phyloP scores from a whole-genome alignment of 805 yeast genomes.

The Candida michaelii region DNA sequence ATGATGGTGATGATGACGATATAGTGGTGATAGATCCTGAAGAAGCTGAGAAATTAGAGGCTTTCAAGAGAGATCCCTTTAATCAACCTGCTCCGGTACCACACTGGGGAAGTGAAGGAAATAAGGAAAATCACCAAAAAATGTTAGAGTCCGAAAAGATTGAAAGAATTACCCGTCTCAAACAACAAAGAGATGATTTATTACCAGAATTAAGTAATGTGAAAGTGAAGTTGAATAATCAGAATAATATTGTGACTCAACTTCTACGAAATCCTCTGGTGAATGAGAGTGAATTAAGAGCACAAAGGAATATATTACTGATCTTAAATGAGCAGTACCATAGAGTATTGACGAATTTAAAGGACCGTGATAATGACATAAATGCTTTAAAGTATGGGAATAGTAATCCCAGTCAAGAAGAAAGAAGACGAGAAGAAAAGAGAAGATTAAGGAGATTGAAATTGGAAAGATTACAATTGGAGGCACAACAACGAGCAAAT shows the following conservation, averaged over 20 bases:
- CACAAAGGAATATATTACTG: background rate
- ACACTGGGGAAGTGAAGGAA: slow-evolving; percentile 16
- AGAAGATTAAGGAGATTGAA: slow-evolving; percentile 3
- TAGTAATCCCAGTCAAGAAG: slow-evolving; percentile 4
- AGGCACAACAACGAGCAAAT: background rate
- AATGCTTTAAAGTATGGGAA: slow-evolving; percentile 2
- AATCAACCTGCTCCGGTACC: slow-evolving; percentile 32
- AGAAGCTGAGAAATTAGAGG: slow-evolving; percentile 26
- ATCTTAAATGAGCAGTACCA: background rate
- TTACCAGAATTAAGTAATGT: background rate
- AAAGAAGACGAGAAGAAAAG: slow-evolving; percentile 3
- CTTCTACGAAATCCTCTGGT: background rate
- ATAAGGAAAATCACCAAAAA: background rate
- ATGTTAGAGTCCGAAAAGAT: background rate
- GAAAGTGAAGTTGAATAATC: background rate
- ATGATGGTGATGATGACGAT: slow-evolving; percentile 22
- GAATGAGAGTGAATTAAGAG: background rate
- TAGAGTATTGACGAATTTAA: background rate
- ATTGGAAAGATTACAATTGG: slow-evolving; percentile 5
- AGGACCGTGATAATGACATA: background rate
- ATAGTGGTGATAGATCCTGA: slow-evolving; percentile 27
- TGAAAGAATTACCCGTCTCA: background rate
- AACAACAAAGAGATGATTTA: background rate
- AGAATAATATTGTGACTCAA: background rate
- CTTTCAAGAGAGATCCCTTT: slow-evolving; percentile 19